These are phyloP conservation scores for Saturnispora diversa DNA, from an alignment of 805 yeast species.

Conservation along the genomic window DNA sequence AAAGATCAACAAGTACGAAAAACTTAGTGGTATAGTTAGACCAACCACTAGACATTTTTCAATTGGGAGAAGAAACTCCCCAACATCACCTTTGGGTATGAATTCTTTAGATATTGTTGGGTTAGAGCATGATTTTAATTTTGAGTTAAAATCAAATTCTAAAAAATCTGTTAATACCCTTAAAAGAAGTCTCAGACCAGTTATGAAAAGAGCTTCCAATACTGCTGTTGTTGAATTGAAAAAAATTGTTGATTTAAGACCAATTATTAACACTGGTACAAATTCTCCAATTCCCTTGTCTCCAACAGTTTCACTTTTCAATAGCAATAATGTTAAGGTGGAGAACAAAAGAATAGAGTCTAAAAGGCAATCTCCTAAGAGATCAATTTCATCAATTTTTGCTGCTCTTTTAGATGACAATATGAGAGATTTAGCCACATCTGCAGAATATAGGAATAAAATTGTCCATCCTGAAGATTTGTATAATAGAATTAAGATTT, in stretches of 20 bases:
- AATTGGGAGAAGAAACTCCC: slow-evolving; percentile 14
- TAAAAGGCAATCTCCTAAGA: background rate
- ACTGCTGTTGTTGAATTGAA: slow-evolving; percentile 12
- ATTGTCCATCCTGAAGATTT: slow-evolving; percentile 24
- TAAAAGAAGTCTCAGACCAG: slow-evolving; percentile 11
- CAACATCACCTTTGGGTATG: slow-evolving; percentile 6
- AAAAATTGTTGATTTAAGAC: slow-evolving; percentile 12
- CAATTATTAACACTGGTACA: background rate
- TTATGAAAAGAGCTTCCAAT: slow-evolving; percentile 10
- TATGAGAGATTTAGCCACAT: slow-evolving; percentile 22
- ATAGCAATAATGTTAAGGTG: background rate
- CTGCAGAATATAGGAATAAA: slow-evolving; percentile 24
- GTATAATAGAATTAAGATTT: slow-evolving; percentile 21
- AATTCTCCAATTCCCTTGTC: background rate
- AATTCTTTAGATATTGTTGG: slow-evolving; percentile 1
- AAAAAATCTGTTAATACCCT: background rate
- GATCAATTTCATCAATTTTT: slow-evolving; percentile 22
- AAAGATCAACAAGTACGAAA: slow-evolving; percentile 26
- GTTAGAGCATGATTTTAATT: slow-evolving; percentile 1
- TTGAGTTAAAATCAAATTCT: background rate
- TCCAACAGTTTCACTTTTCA: slow-evolving; percentile 2
- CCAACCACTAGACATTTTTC: slow-evolving; percentile 10
- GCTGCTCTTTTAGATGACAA: slow-evolving; percentile 24
- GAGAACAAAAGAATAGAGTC: background rate
- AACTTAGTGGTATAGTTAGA: slow-evolving; percentile 22